Conservation (phyloP, 2,329 filamentous ascomycete genomes). For the Aureobasidium pullulans region DNA sequence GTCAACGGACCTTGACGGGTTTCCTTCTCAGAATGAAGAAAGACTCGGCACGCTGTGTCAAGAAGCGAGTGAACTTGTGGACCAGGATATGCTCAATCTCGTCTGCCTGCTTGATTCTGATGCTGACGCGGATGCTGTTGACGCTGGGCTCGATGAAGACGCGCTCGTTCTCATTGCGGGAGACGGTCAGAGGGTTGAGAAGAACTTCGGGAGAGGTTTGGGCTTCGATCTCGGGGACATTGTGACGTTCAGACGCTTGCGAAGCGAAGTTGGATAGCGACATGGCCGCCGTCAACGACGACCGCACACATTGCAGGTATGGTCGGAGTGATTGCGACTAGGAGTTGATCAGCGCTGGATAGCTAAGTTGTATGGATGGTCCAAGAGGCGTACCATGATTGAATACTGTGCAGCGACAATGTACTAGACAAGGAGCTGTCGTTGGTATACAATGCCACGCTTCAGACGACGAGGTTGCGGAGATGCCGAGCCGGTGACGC, state of each 20-base stretch:
- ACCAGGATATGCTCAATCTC: conserved; percentile 98
- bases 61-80: conserved; percentile 95
- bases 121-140: conserved; percentile 94
- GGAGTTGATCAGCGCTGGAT: background rate
- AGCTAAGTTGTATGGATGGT: no score
- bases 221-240: conserved; percentile 95
- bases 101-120: conserved; percentile 98
- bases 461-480: background rate
- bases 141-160: conserved; percentile 94
- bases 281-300: conserved; percentile 86
- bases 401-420: background rate
- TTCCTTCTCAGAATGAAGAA: conserved; percentile 97
- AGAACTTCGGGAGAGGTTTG: conserved; percentile 88
- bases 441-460: conserved; percentile 1
- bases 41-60: conserved; percentile 90
- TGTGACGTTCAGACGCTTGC: conserved; percentile 92
- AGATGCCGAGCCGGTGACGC: background rate
- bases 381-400: background rate
- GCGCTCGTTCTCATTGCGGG: conserved; percentile 93
- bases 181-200: conserved; percentile 80
- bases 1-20: conserved; percentile 68
- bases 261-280: conserved; percentile 96
- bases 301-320: conserved; percentile 92
- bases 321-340: conserved; percentile 94
- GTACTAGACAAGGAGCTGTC: background rate